A percentile compares a stretch with the other conserved stretches of the same genome.
phyloP scores from a whole-genome alignment of 2,329 filamentous ascomycete species.

The Pseudogymnoascus sp. region DNA sequence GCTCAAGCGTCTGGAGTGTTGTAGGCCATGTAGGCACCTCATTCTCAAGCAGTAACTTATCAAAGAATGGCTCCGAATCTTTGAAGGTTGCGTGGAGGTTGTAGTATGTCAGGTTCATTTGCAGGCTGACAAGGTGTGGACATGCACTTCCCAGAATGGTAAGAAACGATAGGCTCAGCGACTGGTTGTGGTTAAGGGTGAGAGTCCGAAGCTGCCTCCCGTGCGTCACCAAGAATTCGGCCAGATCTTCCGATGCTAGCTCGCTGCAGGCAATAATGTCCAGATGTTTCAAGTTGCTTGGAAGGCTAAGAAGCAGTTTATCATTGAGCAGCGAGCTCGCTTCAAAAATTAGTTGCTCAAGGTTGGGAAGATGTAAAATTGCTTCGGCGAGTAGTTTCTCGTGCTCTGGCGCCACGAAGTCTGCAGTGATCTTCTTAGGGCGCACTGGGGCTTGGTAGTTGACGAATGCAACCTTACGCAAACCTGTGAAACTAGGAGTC shows the following conservation, averaged over 20 bases:
- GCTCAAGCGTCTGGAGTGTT: slow-evolving; percentile 60
- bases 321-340: slow-evolving; percentile 65
- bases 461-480: slow-evolving; percentile 51
- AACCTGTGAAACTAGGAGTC: slow-evolving; percentile 44
- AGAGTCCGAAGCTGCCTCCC: slow-evolving; percentile 60
- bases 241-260: slow-evolving; percentile 57
- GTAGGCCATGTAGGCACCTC: slow-evolving; percentile 72
- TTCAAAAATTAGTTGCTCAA: slow-evolving; percentile 64
- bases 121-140: slow-evolving; percentile 59
- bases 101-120: slow-evolving; percentile 72
- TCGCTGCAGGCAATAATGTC: slow-evolving; percentile 73
- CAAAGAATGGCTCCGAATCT: slow-evolving; percentile 68
- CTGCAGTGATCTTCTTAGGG: slow-evolving; percentile 20
- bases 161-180: slow-evolving; percentile 67
- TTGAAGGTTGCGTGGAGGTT: slow-evolving; percentile 57
- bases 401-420: slow-evolving; percentile 31
- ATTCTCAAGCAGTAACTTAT: slow-evolving; percentile 51
- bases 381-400: slow-evolving; percentile 35
- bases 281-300: slow-evolving; percentile 55
- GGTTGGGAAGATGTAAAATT: slow-evolving; percentile 46
- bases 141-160: slow-evolving; percentile 56
- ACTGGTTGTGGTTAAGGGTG: slow-evolving; percentile 68
- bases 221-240: slow-evolving; percentile 55
- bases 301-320: slow-evolving; percentile 58
- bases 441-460: slow-evolving; percentile 52